These are phyloP conservation scores for Oenanthe javanica DNA, from an alignment of 140 eudicot species.

Conservation along the genomic window DNA sequence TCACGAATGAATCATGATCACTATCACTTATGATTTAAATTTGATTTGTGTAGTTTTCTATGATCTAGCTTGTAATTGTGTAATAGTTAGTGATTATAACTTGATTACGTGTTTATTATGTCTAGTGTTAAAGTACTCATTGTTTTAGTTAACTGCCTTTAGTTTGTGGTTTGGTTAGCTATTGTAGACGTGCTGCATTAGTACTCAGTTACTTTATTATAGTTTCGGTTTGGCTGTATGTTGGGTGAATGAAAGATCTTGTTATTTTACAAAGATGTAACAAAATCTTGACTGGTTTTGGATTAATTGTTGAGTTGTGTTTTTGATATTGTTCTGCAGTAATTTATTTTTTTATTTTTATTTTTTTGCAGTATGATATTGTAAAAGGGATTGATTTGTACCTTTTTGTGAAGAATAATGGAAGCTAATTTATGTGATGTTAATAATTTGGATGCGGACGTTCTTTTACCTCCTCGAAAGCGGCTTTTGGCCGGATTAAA, in stretches of 20 bases:
- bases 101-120: slow-evolving; percentile 8
- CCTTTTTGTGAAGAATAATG: slow-evolving; percentile 49
- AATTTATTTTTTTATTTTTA: slow-evolving; percentile 12
- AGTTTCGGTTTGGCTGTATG: neutral
- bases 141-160: neutral
- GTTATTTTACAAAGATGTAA: neutral
- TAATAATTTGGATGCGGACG: slow-evolving; percentile 71
- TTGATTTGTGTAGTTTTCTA: slow-evolving; percentile 26
- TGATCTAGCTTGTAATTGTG: slow-evolving; percentile 19
- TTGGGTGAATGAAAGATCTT: slow-evolving; percentile 2
- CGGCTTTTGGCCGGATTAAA: slow-evolving; percentile 77
- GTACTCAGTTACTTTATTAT: slow-evolving; percentile 27
- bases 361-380: slow-evolving; percentile 19
- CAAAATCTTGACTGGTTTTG: slow-evolving; percentile 18
- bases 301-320: slow-evolving; percentile 16
- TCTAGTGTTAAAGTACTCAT: neutral
- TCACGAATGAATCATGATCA: slow-evolving; percentile 19
- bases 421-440: slow-evolving; percentile 54
- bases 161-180: neutral
- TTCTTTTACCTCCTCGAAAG: slow-evolving; percentile 85
- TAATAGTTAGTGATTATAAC: slow-evolving; percentile 16
- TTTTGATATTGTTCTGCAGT: slow-evolving; percentile 13
- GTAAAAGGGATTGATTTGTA: slow-evolving; percentile 19
- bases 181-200: slow-evolving; percentile 12
- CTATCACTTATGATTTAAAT: neutral